A percentile compares a stretch with the other conserved stretches of the same genome.
phyloP scores from a whole-genome alignment of 768 basidiomycete species.

The Omphalotus guepiniiformis region DNA sequence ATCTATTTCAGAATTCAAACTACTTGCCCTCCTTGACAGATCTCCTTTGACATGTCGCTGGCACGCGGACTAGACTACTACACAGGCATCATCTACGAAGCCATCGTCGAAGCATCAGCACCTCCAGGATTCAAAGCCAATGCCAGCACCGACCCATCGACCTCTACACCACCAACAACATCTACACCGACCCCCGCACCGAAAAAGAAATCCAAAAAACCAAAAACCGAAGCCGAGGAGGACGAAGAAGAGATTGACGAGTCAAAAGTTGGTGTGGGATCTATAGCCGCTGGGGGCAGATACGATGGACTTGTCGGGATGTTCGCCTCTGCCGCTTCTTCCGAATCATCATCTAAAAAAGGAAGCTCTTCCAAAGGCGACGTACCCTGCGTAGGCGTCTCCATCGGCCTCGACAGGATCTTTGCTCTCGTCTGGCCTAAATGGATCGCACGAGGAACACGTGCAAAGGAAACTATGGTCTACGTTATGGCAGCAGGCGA shows the following conservation, averaged over 20 bases:
- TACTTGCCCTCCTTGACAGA: slow-evolving; percentile 41
- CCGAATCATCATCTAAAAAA: slow-evolving; percentile 67
- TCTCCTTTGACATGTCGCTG: slow-evolving; percentile 95
- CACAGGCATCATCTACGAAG: slow-evolving; percentile 98
- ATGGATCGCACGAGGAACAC: slow-evolving; percentile 73
- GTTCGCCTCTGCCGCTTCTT: slow-evolving; percentile 80
- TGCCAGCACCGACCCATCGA: background rate
- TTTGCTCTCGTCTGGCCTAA: slow-evolving; percentile 89
- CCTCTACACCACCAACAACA: too few species aligned
- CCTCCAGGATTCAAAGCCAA: slow-evolving; percentile 70
- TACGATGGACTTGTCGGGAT: slow-evolving; percentile 94
- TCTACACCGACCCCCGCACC: slow-evolving; percentile 11
- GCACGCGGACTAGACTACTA: slow-evolving; percentile 99
- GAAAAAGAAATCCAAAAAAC: slow-evolving; percentile 38
- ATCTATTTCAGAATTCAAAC: background rate
- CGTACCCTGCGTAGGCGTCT: slow-evolving; percentile 89
- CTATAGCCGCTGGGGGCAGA: slow-evolving; percentile 96
- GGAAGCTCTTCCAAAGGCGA: slow-evolving; percentile 32
- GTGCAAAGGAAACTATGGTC: slow-evolving; percentile 90
- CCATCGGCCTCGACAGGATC: slow-evolving; percentile 89
- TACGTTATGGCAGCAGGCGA: slow-evolving; percentile 92
- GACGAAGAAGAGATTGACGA: slow-evolving; percentile 90
- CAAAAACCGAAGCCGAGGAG: slow-evolving; percentile 34
- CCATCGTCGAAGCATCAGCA: slow-evolving; percentile 88
- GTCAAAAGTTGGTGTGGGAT: slow-evolving; percentile 92